Evolutionary conservation across 2,329 filamentous ascomycete genomes (phyloP), one percentile per base, ranked within the genome.

Genomic region (Nemania serpens): DNA sequence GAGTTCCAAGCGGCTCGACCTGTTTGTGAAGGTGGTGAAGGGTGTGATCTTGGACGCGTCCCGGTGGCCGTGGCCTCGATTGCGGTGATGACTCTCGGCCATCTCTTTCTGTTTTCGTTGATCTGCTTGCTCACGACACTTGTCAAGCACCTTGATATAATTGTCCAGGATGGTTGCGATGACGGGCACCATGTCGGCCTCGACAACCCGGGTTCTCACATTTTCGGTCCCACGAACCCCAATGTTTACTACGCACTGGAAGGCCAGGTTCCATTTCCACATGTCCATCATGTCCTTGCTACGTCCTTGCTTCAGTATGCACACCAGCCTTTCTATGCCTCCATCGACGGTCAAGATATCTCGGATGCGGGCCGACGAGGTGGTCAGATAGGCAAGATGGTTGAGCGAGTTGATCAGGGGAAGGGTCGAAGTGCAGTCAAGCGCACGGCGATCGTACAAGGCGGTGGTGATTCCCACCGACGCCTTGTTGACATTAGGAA

Each of bases 251-350:
- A 98, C 93, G 76, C 95, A 99, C 78, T 98, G 95, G 76, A 99
- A 99, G 55, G 95, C 95, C 65, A 99, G 84, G 74, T 97, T 99
- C 95, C 95, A 99, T 79, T 98, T 98, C 95, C 95, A 99, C 91
- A 97, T 97, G 76, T 97, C 94, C 94, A 98, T 97, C 88, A 97
- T 90, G 75, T 99, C 94, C 78, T 93, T 96, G 79, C 91, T 97
- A 74, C 95, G 86, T 65, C 95, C 95, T 78, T 97, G 92, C 78
- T 99, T 99, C 76, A 99, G 86, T 73, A 99, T 97, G 84, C 93
- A 97, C 75, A 99, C 91, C 69, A 99, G 82, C 67, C 94, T 84
- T 81, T 99, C 95, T 76, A 99, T 95, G 64, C 95, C 95, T 77
- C 95, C 95, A 90, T 99, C 95, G 79, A 99, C 92, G 59, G 94